Base-by-base conservation (phyloP, 1,139 yeast genomes). In the Yamadazyma taylorii region DNA sequence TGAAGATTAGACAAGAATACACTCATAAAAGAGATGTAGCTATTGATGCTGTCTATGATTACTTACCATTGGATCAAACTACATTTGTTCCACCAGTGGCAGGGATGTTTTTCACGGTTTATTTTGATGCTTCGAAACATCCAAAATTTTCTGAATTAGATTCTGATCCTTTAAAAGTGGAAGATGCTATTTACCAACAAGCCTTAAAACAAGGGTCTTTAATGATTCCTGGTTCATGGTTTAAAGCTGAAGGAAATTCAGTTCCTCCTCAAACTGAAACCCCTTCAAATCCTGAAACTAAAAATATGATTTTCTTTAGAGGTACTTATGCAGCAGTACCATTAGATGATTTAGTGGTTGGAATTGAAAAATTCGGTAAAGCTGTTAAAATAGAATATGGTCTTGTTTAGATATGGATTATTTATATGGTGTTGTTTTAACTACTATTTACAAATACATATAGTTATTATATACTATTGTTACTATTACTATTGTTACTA, bases 201-300 rank as follows among this genome's bases (percentile, higher is more conserved):
- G 83, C 79, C 14, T 69, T 88, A 43, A 68, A 75, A 46, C 67
- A 73, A 46, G 92, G 94, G 17, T 75, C 84, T 45, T 73, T 86
- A 55, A 71, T 89, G 78, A 82, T 86, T 47, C 95, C 95, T 31
- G 96, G 96, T 21, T 85, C 92, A 37, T 89, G 96, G 96, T 89
- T 89, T 71, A 71, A 73, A 55, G 71, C 75, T 24, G 53, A 53
- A 15, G 75, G 75, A 32, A 59, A 65, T 45, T 61, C 74, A 16
- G 56, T 53, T 38, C 75, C 76, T n/a, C 81, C 84, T 17, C 89
- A 77, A 50, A 60, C 60, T 30, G 58, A 52, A 23, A 56, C 61
- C 17, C 66, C 68, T 11, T 60, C 60, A n/a, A 48, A 53, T 32
- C 63, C 69, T 15, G 58, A 46, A 32, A 52, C 63, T 40, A 66